Evolutionary conservation across 768 basidiomycete genomes (phyloP), one percentile per base, ranked within the genome.

Genomic region (Russula sp.): DNA sequence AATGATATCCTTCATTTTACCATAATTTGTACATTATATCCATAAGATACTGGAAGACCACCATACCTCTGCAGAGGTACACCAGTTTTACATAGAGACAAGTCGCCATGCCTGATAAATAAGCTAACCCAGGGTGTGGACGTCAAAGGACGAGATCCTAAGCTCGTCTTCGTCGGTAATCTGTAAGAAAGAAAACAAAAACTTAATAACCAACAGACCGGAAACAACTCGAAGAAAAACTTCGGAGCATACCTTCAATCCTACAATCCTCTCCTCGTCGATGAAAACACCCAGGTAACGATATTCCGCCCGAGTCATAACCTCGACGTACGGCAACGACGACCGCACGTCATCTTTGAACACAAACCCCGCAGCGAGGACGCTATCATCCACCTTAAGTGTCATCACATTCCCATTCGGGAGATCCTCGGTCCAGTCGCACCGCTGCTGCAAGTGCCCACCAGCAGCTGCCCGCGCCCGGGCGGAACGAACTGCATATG

Each of bases 261-360:
- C 73, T 46, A 75, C 57, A 36, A 74, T 69, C 28, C 71, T 65
- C 46, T 72, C 73, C 59, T 74, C 73, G 32, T 75, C 73, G 16
- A 75, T 68, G 58, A 75, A 24, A 32, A 70, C 69, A n/a, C 73
- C 70, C 18, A 71, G 64, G 24, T 72, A 71, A 1, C 62, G 56
- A 50, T 69, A 72, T 20, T 42, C 36, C 0, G 44, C 48, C 24
- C 38, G 32, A 16, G 69, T 68, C 22, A 57, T 65, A 18, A 54
- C 60, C 65, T 73, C 72, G 16, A 69, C 54, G 32, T 73, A 74
- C 46, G 71, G 71, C 57, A 74, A 38, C 24, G 64, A 48, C 18
- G 68, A 68, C 52, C 54, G 49, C 34, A 74, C 62, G 32, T 61
- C 56, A 18, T 66, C 61, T 48, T 61, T 62, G 64, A 71, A 72